phyloP scores from a whole-genome alignment of 805 yeast species.

The Candida endomychidarum region DNA sequence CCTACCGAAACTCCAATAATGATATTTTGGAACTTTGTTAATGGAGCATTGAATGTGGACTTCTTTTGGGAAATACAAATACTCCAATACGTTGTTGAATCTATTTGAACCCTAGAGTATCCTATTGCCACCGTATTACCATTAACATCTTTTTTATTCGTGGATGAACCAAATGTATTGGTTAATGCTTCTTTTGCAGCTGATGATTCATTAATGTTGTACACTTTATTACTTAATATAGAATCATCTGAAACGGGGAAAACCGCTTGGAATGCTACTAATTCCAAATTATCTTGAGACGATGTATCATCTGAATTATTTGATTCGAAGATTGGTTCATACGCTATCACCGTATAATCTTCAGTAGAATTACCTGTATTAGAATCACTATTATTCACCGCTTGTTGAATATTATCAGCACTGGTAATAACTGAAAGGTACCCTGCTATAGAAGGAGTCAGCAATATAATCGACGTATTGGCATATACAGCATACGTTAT shows the following conservation, averaged over 20 bases:
- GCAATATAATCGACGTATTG: constrained; percentile 61
- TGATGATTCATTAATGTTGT: constrained; percentile 27
- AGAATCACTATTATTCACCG: constrained; percentile 24
- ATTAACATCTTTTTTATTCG: constrained; percentile 21
- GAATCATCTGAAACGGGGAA: constrained; percentile 23
- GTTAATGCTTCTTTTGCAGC: constrained; percentile 31
- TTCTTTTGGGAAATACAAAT: constrained; percentile 67
- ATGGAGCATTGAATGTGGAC: constrained; percentile 60
- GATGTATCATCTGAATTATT: constrained; percentile 36
- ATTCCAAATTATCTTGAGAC: constrained; percentile 29
- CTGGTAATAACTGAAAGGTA: constrained; percentile 58
- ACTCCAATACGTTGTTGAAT: constrained; percentile 57
- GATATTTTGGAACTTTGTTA: constrained; percentile 59
- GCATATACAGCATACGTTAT: constrained; percentile 75
- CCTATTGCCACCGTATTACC: constrained; percentile 37
- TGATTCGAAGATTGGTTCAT: constrained; percentile 28
- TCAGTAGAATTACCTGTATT: constrained; percentile 8
- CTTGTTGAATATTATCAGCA: constrained; percentile 31
- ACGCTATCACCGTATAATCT: constrained; percentile 35
- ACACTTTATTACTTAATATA: constrained; percentile 22
- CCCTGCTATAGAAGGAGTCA: constrained; percentile 64
- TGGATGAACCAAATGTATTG: constrained; percentile 27
- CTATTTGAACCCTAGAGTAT: constrained; percentile 28
- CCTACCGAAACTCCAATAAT: constrained; percentile 79
- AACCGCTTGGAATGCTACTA: constrained; percentile 47